A percentile compares a stretch with the other conserved stretches of the same genome.
Evolutionary conservation across 192 early-diverging fungal genomes (phyloP).

Genomic region (Spizellomyces sp.): DNA sequence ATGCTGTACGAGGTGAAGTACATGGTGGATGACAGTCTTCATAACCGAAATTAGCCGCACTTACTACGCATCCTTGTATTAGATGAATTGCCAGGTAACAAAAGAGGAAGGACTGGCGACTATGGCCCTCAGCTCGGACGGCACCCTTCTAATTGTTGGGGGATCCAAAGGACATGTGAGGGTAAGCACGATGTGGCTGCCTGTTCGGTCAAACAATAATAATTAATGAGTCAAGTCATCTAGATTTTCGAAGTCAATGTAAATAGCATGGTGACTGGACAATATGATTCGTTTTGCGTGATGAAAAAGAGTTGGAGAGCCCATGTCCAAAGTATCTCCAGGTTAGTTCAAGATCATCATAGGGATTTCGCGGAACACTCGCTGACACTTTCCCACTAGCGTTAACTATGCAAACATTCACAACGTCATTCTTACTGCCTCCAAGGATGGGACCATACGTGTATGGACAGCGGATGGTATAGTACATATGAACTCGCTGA

Average conservation of each 20-base stretch:
- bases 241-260: constrained; percentile 27
- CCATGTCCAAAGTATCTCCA: constrained; percentile 49
- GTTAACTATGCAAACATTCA: constrained; percentile 47
- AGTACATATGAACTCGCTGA: no score
- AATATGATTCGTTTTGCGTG: constrained; percentile 21
- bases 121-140: constrained; percentile 46
- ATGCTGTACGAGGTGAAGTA: constrained; percentile 51
- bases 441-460: constrained; percentile 52
- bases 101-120: constrained; percentile 56
- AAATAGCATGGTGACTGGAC: constrained; percentile 6
- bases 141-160: constrained; percentile 46
- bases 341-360: constrained; percentile 23
- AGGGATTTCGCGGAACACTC: neutral
- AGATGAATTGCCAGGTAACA: constrained; percentile 50
- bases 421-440: constrained; percentile 49
- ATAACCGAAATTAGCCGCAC: neutral
- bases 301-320: constrained; percentile 48
- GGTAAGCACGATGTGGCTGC: constrained; percentile 21
- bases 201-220: neutral
- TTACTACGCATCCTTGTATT: neutral
- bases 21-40: neutral
- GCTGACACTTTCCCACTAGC: constrained; percentile 13
- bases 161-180: constrained; percentile 54
- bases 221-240: neutral
- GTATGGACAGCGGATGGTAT: constrained; percentile 39